These are phyloP conservation scores for Syncephalis plumigaleata DNA, from an alignment of 371 early-diverging fungal species.

Conservation along the genomic window DNA sequence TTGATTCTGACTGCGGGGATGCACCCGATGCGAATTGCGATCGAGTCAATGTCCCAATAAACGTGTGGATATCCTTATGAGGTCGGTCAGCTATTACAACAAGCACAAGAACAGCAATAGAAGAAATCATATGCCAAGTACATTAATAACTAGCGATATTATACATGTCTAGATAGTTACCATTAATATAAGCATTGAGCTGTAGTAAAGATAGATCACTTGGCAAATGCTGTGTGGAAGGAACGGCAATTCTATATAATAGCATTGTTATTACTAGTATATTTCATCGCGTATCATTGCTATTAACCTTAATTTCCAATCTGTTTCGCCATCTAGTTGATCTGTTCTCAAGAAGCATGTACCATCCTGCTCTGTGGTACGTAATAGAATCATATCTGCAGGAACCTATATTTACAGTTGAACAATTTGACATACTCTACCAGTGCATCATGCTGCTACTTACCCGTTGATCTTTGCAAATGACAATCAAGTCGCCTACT, in stretches of 20 bases:
- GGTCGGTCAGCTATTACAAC: conserved; percentile 61
- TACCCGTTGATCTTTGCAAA: conserved; percentile 83
- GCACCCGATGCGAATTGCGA: neutral
- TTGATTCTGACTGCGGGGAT: neutral
- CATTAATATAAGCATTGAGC: conserved; percentile 56
- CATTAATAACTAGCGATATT: no score
- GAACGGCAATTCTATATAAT: conserved; percentile 51
- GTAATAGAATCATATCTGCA: conserved; percentile 80
- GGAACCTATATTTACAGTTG: conserved; percentile 33
- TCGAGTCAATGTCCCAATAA: conserved; percentile 50
- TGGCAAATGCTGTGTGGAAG: conserved; percentile 52
- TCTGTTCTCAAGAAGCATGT: conserved; percentile 98
- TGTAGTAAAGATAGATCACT: conserved; percentile 34
- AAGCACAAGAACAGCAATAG: no score
- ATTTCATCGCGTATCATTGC: neutral
- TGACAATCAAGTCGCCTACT: conserved; percentile 86
- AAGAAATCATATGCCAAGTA: no score
- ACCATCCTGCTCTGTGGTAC: conserved; percentile 72
- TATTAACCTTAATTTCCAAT: conserved; percentile 81
- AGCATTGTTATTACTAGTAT: neutral
- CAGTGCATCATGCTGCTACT: conserved; percentile 1
- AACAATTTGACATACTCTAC: conserved; percentile 2
- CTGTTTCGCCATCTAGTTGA: conserved; percentile 99
- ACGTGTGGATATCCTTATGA: conserved; percentile 92
- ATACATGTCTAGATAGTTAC: no score